These are phyloP conservation scores for Claviceps sp. DNA, from an alignment of 2,329 filamentous ascomycete genomes.

Conservation along the genomic window DNA sequence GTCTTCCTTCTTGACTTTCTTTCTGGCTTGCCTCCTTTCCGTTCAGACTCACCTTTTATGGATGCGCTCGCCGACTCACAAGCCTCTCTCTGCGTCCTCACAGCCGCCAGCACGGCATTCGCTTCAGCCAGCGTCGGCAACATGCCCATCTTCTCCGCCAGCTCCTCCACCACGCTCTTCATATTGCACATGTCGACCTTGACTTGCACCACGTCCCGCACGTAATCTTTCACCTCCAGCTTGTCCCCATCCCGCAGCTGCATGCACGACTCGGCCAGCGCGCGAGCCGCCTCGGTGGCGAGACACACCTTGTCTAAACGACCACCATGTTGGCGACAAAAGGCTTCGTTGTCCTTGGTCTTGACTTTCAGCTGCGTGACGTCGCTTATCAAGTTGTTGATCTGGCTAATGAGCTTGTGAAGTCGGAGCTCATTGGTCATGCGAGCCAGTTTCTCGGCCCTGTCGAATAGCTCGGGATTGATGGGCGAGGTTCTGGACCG, in stretches of 20 bases:
- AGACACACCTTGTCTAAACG: constrained; percentile 16
- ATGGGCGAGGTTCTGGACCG: neutral
- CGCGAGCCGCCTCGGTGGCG: constrained; percentile 20
- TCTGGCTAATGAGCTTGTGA: constrained; percentile 15
- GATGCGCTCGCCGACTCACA: neutral
- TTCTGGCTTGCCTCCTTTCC: neutral
- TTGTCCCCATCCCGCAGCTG: neutral
- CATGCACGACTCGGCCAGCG: constrained; percentile 11
- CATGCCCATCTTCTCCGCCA: constrained; percentile 12
- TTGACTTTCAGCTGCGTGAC: constrained; percentile 14
- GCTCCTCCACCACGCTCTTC: constrained; percentile 10
- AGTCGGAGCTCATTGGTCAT: constrained; percentile 26
- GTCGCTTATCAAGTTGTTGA: constrained; percentile 17
- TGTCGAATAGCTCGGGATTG: constrained; percentile 9
- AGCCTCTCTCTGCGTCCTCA: constrained; percentile 1
- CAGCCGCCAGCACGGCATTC: constrained; percentile 7
- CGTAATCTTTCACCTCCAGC: constrained; percentile 1
- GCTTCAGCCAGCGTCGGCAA: constrained; percentile 11
- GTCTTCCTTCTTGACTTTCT: neutral
- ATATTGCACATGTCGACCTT: constrained; percentile 13
- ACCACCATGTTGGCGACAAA: constrained; percentile 16
- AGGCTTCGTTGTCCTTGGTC: constrained; percentile 16
- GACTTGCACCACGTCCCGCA: constrained; percentile 1
- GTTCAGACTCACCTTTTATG: neutral
- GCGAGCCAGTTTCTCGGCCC: constrained; percentile 21